A percentile compares a stretch with the other conserved stretches of the same genome.
Evolutionary conservation across 75 land plant genomes (phyloP).

Genomic region (Pinus taeda): DNA sequence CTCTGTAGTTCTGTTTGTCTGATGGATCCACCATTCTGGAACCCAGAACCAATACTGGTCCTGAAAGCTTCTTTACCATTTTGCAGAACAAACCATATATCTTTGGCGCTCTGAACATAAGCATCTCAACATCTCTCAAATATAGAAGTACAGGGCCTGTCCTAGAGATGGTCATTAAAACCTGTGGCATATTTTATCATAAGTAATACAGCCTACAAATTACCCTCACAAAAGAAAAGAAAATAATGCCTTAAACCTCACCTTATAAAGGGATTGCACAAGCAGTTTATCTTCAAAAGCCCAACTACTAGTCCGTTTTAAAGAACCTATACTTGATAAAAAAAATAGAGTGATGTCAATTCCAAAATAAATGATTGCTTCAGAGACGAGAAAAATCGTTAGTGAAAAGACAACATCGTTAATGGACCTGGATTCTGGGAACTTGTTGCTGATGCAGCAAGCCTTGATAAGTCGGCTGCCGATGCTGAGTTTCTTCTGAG

Average conservation of each 20-base stretch:
- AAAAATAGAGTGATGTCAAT: too few relatives aligned
- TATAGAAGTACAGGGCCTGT: conserved; percentile 28
- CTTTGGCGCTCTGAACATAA: conserved; percentile 21
- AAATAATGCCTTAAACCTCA: conserved; percentile 10
- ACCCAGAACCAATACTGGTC: conserved; percentile 27
- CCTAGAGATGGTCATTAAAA: conserved; percentile 14
- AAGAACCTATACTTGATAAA: too few relatives aligned
- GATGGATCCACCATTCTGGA: conserved; percentile 21
- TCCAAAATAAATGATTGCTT: too few relatives aligned
- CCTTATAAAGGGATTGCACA: conserved; percentile 78
- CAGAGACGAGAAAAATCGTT: neutral
- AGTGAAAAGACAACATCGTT: neutral
- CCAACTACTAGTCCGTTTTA: conserved; percentile 36
- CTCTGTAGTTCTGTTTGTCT: neutral
- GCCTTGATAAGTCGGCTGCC: conserved; percentile 41
- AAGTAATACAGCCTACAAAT: too few relatives aligned
- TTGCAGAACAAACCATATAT: conserved; percentile 15
- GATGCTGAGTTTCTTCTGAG: conserved; percentile 56
- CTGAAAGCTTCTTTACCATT: conserved; percentile 28
- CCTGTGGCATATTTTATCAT: conserved; percentile 15
- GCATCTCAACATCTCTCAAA: conserved; percentile 36
- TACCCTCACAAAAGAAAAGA: neutral
- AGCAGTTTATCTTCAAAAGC: conserved; percentile 76
- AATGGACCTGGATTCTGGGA: neutral
- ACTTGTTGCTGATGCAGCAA: conserved; percentile 24